Base-by-base conservation (phyloP, 768 basidiomycete genomes). In the Naganishia kalamii region DNA sequence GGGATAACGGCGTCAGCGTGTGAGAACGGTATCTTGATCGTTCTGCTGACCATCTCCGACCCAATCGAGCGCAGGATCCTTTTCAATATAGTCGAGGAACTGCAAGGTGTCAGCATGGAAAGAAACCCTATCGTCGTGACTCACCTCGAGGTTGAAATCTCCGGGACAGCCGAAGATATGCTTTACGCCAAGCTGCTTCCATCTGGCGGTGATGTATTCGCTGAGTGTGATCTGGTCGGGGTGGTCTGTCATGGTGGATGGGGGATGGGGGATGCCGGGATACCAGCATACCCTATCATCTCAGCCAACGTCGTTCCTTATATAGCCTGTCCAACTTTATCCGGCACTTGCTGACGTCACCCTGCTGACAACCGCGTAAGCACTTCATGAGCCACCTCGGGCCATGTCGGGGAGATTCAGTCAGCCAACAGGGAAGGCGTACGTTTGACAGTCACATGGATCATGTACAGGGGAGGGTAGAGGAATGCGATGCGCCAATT, bases 111-210 rank as follows among this genome's bases (percentile, higher is more conserved):
- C 51, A 52, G 37, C 8, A 23, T 21, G 13, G 13, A 15, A n/a
- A 21, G 29, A 32, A 1, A 46, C 17, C n/a, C 35, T 11, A 35
- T 52, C 29, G 49, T n/a, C 17, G 27, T 13, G 35, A 50, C 27
- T 32, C 17, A 52, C 41, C 2, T 60, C 59, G 52, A 90, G 83
- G 74, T 90, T 90, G 69, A 89, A 48, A 90, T 91, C 89, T n/a
- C 90, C 90, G 0, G 90, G 90, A 0, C 91, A 83, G 17, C 89
- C 90, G 63, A 92, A 91, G 80, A 91, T 83, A 49, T 84, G 82
- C 88, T 91, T 74, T 48, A 73, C 65, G 11, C 65, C 43, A 50
- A 62, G 71, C 63, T 78, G 76, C 69, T 74, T 76, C 63, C 78
- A 70, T 25, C 77, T 47, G 60, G 75, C 74, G 37, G 78, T 67